Evolutionary conservation across 1,284 basidiomycete genomes (phyloP).

Genomic region (Inonotus obliquus): DNA sequence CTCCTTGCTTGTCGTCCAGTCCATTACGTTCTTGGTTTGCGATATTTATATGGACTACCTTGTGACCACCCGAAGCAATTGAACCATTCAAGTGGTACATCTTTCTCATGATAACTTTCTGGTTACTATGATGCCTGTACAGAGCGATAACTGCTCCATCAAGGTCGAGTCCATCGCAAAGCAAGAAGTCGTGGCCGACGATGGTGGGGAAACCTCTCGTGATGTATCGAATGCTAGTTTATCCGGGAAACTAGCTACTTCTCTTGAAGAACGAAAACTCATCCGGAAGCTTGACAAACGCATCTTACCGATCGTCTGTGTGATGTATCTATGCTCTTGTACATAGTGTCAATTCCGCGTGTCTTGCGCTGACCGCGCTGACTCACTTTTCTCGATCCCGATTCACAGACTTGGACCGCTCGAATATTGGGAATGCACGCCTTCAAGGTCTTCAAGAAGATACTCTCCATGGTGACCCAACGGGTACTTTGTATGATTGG

Average conservation of each 20-base stretch:
- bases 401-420: slow-evolving; percentile 59
- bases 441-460: slow-evolving; percentile 65
- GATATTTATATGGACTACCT: background rate
- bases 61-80: background rate
- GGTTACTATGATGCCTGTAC: background rate
- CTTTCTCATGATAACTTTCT: too few relatives aligned
- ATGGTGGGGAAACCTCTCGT: background rate
- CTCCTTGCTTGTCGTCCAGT: background rate
- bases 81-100: background rate
- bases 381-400: background rate
- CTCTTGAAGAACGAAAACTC: slow-evolving; percentile 45
- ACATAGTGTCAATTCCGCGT: slow-evolving; percentile 27
- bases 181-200: background rate
- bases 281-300: slow-evolving; percentile 62
- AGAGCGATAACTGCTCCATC: background rate
- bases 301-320: slow-evolving; percentile 65
- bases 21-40: background rate
- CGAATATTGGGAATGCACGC: slow-evolving; percentile 72
- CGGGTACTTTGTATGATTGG: slow-evolving; percentile 67
- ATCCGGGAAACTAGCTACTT: background rate
- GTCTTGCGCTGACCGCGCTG: background rate
- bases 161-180: background rate
- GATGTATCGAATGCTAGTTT: background rate
- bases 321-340: slow-evolving; percentile 75
- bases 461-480: slow-evolving; percentile 59